Percentiles rank a stretch among this genome's conserved stretches.
Conservation (phyloP, 176 grass and related monocot species). For the Thinopyrum elongatum region DNA sequence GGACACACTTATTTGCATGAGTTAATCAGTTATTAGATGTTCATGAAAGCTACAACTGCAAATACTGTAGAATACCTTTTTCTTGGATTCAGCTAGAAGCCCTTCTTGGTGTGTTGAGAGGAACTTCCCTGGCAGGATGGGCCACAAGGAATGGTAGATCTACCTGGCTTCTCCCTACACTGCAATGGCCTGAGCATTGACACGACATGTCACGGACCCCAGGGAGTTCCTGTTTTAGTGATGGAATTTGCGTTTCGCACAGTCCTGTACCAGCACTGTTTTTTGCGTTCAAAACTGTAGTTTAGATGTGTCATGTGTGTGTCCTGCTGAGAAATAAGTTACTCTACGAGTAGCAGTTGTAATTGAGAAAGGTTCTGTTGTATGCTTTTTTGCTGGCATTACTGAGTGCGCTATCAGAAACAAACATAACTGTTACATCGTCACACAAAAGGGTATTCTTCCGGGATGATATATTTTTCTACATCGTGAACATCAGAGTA, state of each 20-base stretch:
- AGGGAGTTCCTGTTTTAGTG: constrained; percentile 60
- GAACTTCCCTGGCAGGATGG: constrained; percentile 96
- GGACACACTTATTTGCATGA: neutral
- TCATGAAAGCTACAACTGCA: neutral
- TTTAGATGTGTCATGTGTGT: neutral
- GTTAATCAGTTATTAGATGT: neutral
- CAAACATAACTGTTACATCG: neutral
- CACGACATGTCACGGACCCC: constrained; percentile 72
- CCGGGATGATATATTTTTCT: neutral
- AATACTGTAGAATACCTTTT: neutral
- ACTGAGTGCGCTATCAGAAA: neutral
- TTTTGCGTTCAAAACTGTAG: constrained; percentile 3
- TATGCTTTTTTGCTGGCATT: neutral
- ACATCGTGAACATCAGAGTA: neutral
- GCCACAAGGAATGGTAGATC: constrained; percentile 51
- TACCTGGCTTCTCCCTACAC: constrained; percentile 90
- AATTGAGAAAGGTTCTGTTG: neutral
- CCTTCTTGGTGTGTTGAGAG: constrained; percentile 1
- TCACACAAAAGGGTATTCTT: neutral
- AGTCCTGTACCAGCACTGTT: neutral
- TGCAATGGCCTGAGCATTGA: constrained; percentile 63
- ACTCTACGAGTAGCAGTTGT: neutral
- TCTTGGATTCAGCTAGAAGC: neutral
- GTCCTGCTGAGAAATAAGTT: constrained; percentile 23
- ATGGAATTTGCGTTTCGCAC: neutral